Conservation (phyloP, 2,329 filamentous ascomycete genomes). For the Macrophomina pseudophaseolina region DNA sequence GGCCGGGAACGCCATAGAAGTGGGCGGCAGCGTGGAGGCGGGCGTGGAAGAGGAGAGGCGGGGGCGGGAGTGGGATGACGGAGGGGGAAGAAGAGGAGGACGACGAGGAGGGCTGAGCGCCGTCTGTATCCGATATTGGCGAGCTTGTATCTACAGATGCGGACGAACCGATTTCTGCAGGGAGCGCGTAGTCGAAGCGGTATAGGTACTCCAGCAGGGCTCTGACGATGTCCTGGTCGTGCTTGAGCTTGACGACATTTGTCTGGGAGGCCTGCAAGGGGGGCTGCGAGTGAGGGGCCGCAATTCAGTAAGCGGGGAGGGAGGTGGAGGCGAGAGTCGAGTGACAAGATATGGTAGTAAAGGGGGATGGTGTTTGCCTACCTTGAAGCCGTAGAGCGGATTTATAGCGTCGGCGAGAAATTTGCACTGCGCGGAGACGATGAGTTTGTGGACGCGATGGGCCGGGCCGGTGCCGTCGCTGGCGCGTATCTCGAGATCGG, state of each 20-base stretch:
- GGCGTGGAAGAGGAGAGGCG: conserved; percentile 1
- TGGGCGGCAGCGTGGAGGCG: not conserved
- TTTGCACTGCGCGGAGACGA: conserved; percentile 18
- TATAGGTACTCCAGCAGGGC: conserved; percentile 25
- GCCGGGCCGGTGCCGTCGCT: not conserved
- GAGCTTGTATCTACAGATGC: not conserved
- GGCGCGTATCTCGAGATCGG: conserved; percentile 1
- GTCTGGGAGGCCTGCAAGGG: not conserved
- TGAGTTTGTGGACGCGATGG: conserved; percentile 17
- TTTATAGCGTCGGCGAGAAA: conserved; percentile 16
- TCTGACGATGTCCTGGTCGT: conserved; percentile 15
- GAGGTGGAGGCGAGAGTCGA: not conserved
- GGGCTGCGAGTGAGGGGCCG: not conserved
- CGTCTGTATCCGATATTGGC: too few relatives aligned
- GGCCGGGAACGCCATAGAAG: conserved; percentile 1
- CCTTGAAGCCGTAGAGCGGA: conserved; percentile 12
- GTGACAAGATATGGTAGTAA: not conserved
- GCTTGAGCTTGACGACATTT: not conserved
- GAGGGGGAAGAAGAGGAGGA: not conserved
- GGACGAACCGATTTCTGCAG: not conserved
- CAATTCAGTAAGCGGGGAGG: too few relatives aligned
- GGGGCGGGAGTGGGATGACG: not conserved
- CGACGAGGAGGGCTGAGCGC: too few relatives aligned
- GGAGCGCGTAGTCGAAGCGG: conserved; percentile 26
- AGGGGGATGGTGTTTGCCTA: not conserved